Evolutionary conservation across 2,329 filamentous ascomycete species (phyloP).

Genomic region (Gyromitra esculenta): DNA sequence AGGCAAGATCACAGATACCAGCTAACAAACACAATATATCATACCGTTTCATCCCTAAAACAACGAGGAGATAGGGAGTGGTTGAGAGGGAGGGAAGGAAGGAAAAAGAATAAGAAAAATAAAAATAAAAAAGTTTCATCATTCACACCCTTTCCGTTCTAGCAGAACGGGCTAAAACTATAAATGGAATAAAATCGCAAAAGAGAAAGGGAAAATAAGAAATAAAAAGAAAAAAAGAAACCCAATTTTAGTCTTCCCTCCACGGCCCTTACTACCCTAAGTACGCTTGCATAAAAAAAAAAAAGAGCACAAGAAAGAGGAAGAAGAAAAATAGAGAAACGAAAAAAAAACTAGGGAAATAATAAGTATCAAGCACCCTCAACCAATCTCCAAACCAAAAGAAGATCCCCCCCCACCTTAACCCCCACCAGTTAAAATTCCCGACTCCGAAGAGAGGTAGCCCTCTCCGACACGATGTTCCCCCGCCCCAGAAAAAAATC

Average conservation of each 20-base stretch:
- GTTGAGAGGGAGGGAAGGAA: neutral
- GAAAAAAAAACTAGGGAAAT: slow-evolving; percentile 20
- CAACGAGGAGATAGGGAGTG: neutral
- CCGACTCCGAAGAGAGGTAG: slow-evolving; percentile 48
- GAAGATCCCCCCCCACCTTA: slow-evolving; percentile 2
- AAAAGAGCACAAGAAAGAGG: slow-evolving; percentile 17
- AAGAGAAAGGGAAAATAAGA: neutral
- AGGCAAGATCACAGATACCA: neutral
- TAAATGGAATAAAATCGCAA: slow-evolving; percentile 7
- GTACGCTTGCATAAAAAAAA: slow-evolving; percentile 21
- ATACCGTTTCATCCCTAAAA: neutral
- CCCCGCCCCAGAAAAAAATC: slow-evolving; percentile 27
- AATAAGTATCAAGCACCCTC: slow-evolving; percentile 20
- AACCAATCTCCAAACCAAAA: slow-evolving; percentile 16
- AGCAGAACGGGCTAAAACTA: slow-evolving; percentile 10
- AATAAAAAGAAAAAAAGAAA: slow-evolving; percentile 15
- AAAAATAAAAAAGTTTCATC: slow-evolving; percentile 5
- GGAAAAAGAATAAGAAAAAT: neutral
- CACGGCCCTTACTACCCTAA: slow-evolving; percentile 16
- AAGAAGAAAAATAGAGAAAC: slow-evolving; percentile 27
- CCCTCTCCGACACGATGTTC: slow-evolving; percentile 29
- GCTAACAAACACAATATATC: neutral
- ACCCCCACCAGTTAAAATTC: slow-evolving; percentile 24
- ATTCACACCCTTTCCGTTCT: slow-evolving; percentile 16
- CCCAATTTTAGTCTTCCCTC: slow-evolving; percentile 30